phyloP scores from a whole-genome alignment of 352 stramenopile genomes.

The Pythium scleroteichum region DNA sequence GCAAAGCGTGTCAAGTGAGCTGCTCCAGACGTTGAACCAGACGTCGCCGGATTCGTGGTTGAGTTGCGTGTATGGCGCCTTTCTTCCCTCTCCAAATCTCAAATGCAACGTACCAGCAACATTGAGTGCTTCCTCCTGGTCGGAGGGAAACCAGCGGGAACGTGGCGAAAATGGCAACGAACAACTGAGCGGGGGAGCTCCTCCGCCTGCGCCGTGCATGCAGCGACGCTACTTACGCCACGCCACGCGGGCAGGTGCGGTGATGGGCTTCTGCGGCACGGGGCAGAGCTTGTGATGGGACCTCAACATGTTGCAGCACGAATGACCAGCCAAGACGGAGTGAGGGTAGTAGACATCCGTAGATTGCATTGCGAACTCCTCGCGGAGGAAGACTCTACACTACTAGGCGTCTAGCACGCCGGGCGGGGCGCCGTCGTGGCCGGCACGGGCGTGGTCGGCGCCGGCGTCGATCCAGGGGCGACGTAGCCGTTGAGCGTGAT shows the following conservation, averaged over 20 bases:
- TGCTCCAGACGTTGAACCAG: slow-evolving; percentile 5
- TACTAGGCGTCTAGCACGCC: slow-evolving; percentile 5
- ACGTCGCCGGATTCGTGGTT: slow-evolving; percentile 12
- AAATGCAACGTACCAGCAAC: background rate
- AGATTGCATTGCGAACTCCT: too few species aligned
- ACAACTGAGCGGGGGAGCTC: background rate
- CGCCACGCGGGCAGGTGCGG: too few species aligned
- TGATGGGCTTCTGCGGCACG: too few species aligned
- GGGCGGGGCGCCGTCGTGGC: slow-evolving; percentile 6
- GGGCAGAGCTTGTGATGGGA: too few species aligned
- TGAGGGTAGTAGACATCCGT: too few species aligned
- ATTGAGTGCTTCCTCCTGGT: background rate
- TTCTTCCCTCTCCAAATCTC: background rate
- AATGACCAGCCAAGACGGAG: too few species aligned
- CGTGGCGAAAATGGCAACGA: background rate
- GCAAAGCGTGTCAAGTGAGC: background rate
- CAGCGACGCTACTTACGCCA: too few species aligned
- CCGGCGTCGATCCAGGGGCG: slow-evolving; percentile 29
- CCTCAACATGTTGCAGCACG: too few species aligned
- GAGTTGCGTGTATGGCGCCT: slow-evolving; percentile 2
- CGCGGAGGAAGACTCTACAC: too few species aligned
- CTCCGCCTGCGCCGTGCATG: too few species aligned
- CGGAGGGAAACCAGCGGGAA: background rate
- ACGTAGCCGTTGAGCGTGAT: slow-evolving; percentile 52
- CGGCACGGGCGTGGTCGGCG: slow-evolving; percentile 3